Conservation (phyloP, 106 monocot genomes). For the Apostasia shenzhenica region DNA sequence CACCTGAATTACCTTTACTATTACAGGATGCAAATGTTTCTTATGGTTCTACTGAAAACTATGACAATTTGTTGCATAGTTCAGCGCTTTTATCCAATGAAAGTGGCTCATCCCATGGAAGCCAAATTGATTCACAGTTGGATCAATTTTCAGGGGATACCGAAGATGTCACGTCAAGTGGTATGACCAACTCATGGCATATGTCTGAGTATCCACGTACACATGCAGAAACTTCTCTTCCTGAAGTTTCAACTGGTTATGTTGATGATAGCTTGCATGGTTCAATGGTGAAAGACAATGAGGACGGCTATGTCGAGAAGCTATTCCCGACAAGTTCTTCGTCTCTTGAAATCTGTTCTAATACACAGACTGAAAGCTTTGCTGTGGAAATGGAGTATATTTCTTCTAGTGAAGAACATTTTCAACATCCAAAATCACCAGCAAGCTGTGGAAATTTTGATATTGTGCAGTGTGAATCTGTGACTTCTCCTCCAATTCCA, state of each 20-base stretch:
- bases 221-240: background rate
- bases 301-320: slow-evolving; percentile 17
- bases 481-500: background rate
- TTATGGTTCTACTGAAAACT: background rate
- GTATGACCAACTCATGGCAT: slow-evolving; percentile 7
- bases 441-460: slow-evolving; percentile 1
- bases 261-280: slow-evolving; percentile 10
- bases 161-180: slow-evolving; percentile 3
- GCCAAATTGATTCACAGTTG: slow-evolving; percentile 7
- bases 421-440: background rate
- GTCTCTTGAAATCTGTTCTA: slow-evolving; percentile 4
- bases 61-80: slow-evolving; percentile 2
- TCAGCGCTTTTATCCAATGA: slow-evolving; percentile 4
- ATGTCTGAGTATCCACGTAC: slow-evolving; percentile 13
- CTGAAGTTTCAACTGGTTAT: slow-evolving; percentile 2
- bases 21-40: background rate
- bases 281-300: slow-evolving; percentile 6
- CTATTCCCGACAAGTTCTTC: background rate
- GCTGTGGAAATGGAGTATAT: background rate
- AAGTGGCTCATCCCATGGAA: slow-evolving; percentile 8
- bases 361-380: slow-evolving; percentile 1
- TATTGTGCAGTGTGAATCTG: background rate
- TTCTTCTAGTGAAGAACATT: slow-evolving; percentile 3
- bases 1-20: background rate
- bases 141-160: slow-evolving; percentile 6